Evolutionary conservation across 805 yeast species (phyloP), one percentile per base, ranked within the genome.

Genomic region (Candida ponderosae): DNA sequence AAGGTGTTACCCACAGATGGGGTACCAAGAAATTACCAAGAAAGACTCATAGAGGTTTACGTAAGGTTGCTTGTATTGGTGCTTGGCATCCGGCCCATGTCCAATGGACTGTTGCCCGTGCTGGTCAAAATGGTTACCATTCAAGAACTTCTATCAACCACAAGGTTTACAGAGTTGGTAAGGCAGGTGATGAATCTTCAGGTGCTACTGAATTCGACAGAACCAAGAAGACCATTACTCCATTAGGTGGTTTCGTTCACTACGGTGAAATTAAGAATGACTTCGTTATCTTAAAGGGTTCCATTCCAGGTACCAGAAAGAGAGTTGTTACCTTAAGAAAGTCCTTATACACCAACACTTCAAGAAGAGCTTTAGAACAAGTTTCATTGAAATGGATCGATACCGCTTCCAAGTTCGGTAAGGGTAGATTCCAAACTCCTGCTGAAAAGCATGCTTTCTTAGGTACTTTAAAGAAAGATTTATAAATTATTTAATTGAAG

Each of bases 41-140:
- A 80, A 93, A 93, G 95, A 93, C 99, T 71, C 99, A 93, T 76
- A 89, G 97, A 85, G 99, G 99, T 90, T 79, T 90, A 70, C 88
- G 99, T 83, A 93, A 93, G 87, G 99, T 93, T 75, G 99, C 98
- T 67, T 93, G 99, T 87, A 93, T 93, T 66, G 99, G 99, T 82
- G 97, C 99, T 68, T 93, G 99, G 99, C 98, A 93, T 79, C 99
- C 99, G 72, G 82, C 96, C 78, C 96, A 88, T 81, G 99, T 93
- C 70, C 76, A 80, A 74, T 90, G 95, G 95, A 86, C 97, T 66
- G 99, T 93, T 73, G 97, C 98, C 63, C 87, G 99, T 76, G 96
- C 98, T 65, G 99, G 99, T 90, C 98, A 93, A 81, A 86, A 81
- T 78, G 99, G 99, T 86, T 93, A 84, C 96, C 98, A 93, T 77